Evolutionary conservation across 441 rosid genomes (phyloP).

Genomic region (Jatropha multifida): DNA sequence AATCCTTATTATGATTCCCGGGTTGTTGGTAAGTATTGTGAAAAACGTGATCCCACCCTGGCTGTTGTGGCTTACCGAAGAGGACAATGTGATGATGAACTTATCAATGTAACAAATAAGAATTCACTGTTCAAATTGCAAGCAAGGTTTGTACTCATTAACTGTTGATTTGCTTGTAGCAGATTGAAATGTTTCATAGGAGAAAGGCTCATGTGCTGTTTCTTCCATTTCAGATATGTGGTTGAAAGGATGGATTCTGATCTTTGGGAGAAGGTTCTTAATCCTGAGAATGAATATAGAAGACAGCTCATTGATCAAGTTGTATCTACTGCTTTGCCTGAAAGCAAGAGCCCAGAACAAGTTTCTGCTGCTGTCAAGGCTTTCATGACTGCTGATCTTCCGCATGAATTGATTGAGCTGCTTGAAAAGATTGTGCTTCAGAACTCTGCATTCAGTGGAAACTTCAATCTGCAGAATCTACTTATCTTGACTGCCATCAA

Average conservation of each 20-base stretch:
- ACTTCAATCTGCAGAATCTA: slow-evolving; percentile 94
- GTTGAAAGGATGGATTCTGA: slow-evolving; percentile 99
- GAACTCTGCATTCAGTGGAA: slow-evolving; percentile 99
- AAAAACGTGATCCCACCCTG: slow-evolving; percentile 99
- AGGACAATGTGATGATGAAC: slow-evolving; percentile 99
- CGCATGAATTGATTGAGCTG: slow-evolving; percentile 98
- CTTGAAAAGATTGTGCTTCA: slow-evolving; percentile 99
- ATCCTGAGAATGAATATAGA: slow-evolving; percentile 88
- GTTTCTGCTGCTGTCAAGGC: slow-evolving; percentile 99
- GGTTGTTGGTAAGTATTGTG: slow-evolving; percentile 99
- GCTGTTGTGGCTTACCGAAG: slow-evolving; percentile 99
- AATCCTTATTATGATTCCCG: slow-evolving; percentile 98
- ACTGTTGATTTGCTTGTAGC: slow-evolving; percentile 4
- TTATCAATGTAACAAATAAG: slow-evolving; percentile 93
- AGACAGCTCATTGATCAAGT: slow-evolving; percentile 99
- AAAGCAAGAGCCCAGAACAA: slow-evolving; percentile 99
- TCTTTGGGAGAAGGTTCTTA: slow-evolving; percentile 98
- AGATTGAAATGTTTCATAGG: slow-evolving; percentile 8
- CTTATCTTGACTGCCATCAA: slow-evolving; percentile 97
- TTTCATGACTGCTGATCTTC: slow-evolving; percentile 99
- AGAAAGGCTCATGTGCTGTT: slow-evolving; percentile 19
- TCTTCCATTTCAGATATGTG: slow-evolving; percentile 67
- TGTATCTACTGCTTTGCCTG: slow-evolving; percentile 98
- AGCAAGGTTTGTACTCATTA: slow-evolving; percentile 70
- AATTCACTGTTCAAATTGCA: slow-evolving; percentile 97